Base-by-base conservation (phyloP, 2,329 filamentous ascomycete species). In the Ceratocystis papillata region DNA sequence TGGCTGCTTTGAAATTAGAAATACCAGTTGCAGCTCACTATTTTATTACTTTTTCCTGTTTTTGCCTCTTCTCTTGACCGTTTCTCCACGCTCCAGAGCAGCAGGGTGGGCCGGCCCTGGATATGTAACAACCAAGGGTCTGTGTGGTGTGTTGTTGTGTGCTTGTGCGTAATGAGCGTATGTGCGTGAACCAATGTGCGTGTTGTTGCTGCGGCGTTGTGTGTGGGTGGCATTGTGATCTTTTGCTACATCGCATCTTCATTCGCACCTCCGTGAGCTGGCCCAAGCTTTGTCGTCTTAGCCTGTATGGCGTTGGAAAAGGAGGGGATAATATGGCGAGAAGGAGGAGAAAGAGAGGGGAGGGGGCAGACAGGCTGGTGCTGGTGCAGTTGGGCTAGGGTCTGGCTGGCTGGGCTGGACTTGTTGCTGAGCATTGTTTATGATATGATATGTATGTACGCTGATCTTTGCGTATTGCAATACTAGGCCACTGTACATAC, bases 111-210 rank as follows among this genome's bases (percentile, higher is more conserved):
- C 28, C 55, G 50, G 28, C 28, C 55, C n/a, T 33, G 15, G 55
- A 17, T 8, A 59, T 59, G 55, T 37, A 59, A 33, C 55, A 33
- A 37, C 55, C 55, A 59, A 30, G 55, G 55, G 55, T 59, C 55
- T 59, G 55, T 59, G 48, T 25, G 22, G 22, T n/a, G 22, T 53
- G n/a, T 25, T 8, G n/a, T 8, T 20, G n/a, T 8, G 55, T 37
- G 55, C 28, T n/a, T 30, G 30, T 37, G 55, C 37, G 37, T 15
- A 41, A 41, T 41, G 37, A 15, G 37, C 12, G 37, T 37, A 8
- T 59, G 55, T n/a, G 30, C 28, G 28, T 33, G 48, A 12, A 12
- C 22, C 6, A 5, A 12, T 57, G 25, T 30, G n/a, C n/a, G 55
- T 59, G 55, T 30, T 50, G 55, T 5, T 59, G 53, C 2, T 50